These are phyloP conservation scores for Bertia moriformis DNA, from an alignment of 2,329 filamentous ascomycete species.

Conservation along the genomic window DNA sequence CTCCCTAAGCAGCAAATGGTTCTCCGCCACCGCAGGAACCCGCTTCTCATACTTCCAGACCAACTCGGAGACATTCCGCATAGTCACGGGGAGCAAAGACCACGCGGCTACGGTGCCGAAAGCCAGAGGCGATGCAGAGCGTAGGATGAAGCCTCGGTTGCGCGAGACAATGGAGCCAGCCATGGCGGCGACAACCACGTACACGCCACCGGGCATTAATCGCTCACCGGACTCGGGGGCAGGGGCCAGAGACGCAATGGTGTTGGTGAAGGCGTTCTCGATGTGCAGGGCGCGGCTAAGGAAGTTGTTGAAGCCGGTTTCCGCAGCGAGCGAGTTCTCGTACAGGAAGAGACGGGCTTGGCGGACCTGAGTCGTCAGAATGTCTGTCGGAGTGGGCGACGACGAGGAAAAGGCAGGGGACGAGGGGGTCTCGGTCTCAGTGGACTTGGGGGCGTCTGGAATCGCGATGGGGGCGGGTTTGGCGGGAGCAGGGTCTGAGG, in stretches of 20 bases:
- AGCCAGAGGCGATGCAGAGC: constrained; percentile 61
- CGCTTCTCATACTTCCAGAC: constrained; percentile 86
- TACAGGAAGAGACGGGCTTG: constrained; percentile 69
- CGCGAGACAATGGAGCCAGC: constrained; percentile 81
- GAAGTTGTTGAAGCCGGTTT: constrained; percentile 69
- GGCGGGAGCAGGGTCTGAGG: constrained; percentile 6
- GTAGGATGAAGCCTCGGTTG: constrained; percentile 72
- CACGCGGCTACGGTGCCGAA: constrained; percentile 75
- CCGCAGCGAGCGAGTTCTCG: constrained; percentile 55
- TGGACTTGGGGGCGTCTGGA: constrained; percentile 16
- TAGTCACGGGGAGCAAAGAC: constrained; percentile 75
- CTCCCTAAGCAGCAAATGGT: constrained; percentile 61
- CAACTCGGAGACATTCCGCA: constrained; percentile 73
- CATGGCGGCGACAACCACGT: constrained; percentile 89
- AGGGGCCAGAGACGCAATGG: constrained; percentile 76
- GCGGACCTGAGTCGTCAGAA: constrained; percentile 70
- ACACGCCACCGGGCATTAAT: constrained; percentile 77
- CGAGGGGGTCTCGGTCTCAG: constrained; percentile 14
- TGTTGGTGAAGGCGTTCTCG: constrained; percentile 80
- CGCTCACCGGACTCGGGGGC: constrained; percentile 73
- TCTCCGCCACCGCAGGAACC: constrained; percentile 68
- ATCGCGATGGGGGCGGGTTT: constrained; percentile 10
- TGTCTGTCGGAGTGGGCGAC: constrained; percentile 63
- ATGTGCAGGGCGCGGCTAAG: constrained; percentile 71
- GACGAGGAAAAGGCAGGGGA: constrained; percentile 7